Base-by-base conservation (phyloP, 768 basidiomycete genomes). In the Lyophyllum atratum region DNA sequence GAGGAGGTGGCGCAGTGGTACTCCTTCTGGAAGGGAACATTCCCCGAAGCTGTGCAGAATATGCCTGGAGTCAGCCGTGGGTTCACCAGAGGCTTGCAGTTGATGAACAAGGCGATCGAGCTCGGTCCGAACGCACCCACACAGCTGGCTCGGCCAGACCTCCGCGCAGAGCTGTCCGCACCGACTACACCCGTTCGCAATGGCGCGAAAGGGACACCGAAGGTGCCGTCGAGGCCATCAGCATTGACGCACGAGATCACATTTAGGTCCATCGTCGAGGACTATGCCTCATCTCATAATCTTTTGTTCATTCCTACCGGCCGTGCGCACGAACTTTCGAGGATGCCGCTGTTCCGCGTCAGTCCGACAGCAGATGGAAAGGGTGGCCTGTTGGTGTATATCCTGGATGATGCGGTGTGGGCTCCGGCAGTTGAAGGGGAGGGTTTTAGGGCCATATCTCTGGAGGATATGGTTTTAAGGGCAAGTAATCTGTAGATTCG, bases 1-100 rank as follows among this genome's bases (percentile, higher is more conserved):
- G 92, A 90, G 63, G 93, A 98, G 71, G 93, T 99, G 10, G 90
- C 90, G 3, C 84, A 90, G 57, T 99, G 97, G 97, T 97, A 89
- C 70, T 81, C 80, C 1, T 91, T 86, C 70, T 98, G 96, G 96
- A 96, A 95, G 70, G 71, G 73, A 2, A 67, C 80, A 39, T 93
- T 98, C 70, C 82, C 92, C 0, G 88, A 88, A 60, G 73, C 79
- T 15, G 73, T 96, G n/a, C 82, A 84, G 61, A 79, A 76, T 26
- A 75, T 91, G 63, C 74, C 81, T 11, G 86, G 85, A 7, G 80
- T 98, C 24, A 76, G 81, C 52, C 80, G 82, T 44, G 96, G 95
- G 15, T 97, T 98, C 68, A 92, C 87, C 43, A 82, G 86, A 48
- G 97, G 93, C 1, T 70, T 98, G 55, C 91, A 98, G 70, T 70